Evolutionary conservation across 768 basidiomycete species (phyloP).

Genomic region (Tubosaeta sp.): DNA sequence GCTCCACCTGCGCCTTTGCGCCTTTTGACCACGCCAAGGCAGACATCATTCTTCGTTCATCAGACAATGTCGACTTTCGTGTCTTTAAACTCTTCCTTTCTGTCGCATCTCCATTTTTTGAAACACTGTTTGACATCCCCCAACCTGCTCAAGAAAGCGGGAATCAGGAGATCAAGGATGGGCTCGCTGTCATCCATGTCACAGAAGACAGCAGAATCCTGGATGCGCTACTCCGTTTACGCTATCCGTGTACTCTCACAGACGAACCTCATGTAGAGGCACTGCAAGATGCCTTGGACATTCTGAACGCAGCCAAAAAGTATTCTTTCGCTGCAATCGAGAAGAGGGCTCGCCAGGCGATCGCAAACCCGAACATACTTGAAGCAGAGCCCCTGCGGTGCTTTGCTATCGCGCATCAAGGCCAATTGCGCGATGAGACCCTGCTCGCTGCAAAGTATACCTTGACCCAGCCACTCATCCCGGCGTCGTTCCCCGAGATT

Average conservation of each 20-base stretch:
- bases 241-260: slow-evolving; percentile 18
- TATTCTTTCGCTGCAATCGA: slow-evolving; percentile 20
- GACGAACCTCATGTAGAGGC: slow-evolving; percentile 13
- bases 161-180: slow-evolving; percentile 12
- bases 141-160: slow-evolving; percentile 13
- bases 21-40: slow-evolving; percentile 20
- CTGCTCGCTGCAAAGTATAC: slow-evolving; percentile 28
- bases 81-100: slow-evolving; percentile 31
- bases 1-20: slow-evolving; percentile 2
- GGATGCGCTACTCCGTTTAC: slow-evolving; percentile 21
- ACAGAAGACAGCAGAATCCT: slow-evolving; percentile 20
- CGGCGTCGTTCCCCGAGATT: slow-evolving; percentile 23
- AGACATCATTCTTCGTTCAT: slow-evolving; percentile 23
- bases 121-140: slow-evolving; percentile 28
- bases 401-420: slow-evolving; percentile 30
- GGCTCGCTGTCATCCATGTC: slow-evolving; percentile 13
- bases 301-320: slow-evolving; percentile 19
- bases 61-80: slow-evolving; percentile 26
- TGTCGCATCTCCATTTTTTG: slow-evolving; percentile 32
- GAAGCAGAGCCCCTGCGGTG: slow-evolving; percentile 24
- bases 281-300: slow-evolving; percentile 6
- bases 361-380: slow-evolving; percentile 18
- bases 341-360: slow-evolving; percentile 16
- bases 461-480: slow-evolving; percentile 23
- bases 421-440: slow-evolving; percentile 20